Percentiles rank a stretch among this genome's conserved stretches.
Evolutionary conservation across 2,329 filamentous ascomycete genomes (phyloP).

Genomic region (Ophiognomonia clavigignenti-juglandacearum): DNA sequence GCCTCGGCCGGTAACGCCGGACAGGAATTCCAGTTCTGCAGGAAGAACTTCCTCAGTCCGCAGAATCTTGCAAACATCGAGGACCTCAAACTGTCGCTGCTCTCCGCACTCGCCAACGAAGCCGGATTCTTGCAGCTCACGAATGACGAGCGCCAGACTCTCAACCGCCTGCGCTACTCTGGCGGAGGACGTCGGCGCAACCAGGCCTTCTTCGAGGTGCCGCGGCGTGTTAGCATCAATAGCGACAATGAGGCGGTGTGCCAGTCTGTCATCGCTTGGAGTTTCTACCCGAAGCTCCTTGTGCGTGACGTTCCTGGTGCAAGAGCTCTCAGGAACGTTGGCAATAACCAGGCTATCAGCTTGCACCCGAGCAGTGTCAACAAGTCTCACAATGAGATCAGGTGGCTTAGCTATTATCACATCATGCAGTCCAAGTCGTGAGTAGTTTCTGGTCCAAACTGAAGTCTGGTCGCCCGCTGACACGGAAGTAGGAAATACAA

Average conservation of each 20-base stretch:
- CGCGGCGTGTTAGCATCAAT: conserved; percentile 67
- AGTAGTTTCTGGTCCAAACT: conserved; percentile 29
- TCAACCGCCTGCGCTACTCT: conserved; percentile 65
- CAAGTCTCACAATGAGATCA: conserved; percentile 61
- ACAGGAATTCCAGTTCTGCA: conserved; percentile 85
- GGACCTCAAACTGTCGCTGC: conserved; percentile 87
- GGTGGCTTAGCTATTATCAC: conserved; percentile 91
- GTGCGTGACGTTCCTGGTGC: conserved; percentile 63
- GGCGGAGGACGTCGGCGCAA: conserved; percentile 55
- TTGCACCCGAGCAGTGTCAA: conserved; percentile 89
- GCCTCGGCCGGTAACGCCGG: conserved; percentile 49
- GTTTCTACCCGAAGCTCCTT: conserved; percentile 92
- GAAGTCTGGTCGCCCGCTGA: no score
- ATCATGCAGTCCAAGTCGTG: conserved; percentile 90
- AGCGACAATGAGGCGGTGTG: conserved; percentile 76
- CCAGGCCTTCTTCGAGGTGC: conserved; percentile 73
- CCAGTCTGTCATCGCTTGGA: conserved; percentile 82
- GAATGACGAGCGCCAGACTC: conserved; percentile 61
- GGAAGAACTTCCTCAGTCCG: conserved; percentile 88
- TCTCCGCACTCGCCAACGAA: conserved; percentile 72
- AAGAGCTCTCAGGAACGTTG: conserved; percentile 84
- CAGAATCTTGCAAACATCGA: conserved; percentile 90
- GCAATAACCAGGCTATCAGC: conserved; percentile 86
- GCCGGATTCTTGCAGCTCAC: conserved; percentile 77
- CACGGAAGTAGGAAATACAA: conserved; percentile 62